phyloP scores from a whole-genome alignment of 495 filamentous ascomycete genomes.

The Amphirosellinia nigrospora region DNA sequence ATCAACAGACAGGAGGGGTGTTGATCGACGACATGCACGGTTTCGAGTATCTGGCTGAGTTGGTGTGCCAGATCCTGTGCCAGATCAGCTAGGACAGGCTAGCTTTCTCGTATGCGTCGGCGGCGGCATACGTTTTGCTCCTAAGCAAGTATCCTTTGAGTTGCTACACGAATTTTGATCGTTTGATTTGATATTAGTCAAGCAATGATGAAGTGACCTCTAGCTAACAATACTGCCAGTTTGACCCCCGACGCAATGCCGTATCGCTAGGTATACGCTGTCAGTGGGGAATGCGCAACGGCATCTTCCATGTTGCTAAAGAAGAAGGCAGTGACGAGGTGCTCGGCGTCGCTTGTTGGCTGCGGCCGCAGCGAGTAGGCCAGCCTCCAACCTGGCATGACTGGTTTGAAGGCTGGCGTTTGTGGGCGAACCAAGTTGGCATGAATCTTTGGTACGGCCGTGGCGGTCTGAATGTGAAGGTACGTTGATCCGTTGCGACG shows the following conservation, averaged over 20 bases:
- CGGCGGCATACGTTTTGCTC: neutral
- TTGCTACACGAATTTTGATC: neutral
- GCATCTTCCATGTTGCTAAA: constrained; percentile 69
- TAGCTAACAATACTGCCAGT: constrained; percentile 42
- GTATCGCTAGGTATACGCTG: constrained; percentile 68
- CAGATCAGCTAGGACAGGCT: neutral
- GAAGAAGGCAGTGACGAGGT: constrained; percentile 53
- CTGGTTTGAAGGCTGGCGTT: constrained; percentile 62
- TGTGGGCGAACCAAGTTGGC: constrained; percentile 64
- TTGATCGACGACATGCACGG: constrained; percentile 14
- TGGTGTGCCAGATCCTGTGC: neutral
- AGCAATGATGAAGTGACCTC: neutral
- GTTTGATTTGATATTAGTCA: neutral
- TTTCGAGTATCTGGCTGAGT: constrained; percentile 15
- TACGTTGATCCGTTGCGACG: constrained; percentile 30
- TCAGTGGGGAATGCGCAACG: constrained; percentile 66
- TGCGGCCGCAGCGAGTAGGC: constrained; percentile 53
- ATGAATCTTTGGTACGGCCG: constrained; percentile 70
- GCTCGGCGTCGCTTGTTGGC: constrained; percentile 70
- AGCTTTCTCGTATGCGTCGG: neutral
- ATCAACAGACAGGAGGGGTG: neutral
- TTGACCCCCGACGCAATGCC: constrained; percentile 63
- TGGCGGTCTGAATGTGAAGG: constrained; percentile 64
- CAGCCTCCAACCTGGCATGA: constrained; percentile 58
- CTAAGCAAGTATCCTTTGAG: constrained; percentile 8